phyloP scores from a whole-genome alignment of 805 yeast species.

The Candida schatavii region DNA sequence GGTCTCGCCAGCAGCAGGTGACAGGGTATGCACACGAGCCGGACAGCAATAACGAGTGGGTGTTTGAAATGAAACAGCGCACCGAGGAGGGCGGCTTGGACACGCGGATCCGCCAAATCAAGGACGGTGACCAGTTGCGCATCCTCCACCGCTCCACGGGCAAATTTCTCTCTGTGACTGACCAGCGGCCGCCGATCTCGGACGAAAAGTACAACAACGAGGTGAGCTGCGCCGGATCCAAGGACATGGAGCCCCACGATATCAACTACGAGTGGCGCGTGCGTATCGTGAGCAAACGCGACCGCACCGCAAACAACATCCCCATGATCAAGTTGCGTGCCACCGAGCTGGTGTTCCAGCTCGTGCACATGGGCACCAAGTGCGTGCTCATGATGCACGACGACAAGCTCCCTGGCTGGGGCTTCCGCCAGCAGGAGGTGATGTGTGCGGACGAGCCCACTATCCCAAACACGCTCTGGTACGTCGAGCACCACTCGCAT shows the following conservation, averaged over 20 bases:
- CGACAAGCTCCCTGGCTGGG: conserved; percentile 80
- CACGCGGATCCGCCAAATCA: conserved; percentile 31
- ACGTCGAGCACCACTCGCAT: conserved; percentile 62
- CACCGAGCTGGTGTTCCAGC: conserved; percentile 65
- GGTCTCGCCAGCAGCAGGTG: conserved; percentile 76
- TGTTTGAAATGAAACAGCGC: conserved; percentile 47
- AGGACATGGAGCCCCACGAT: conserved; percentile 56
- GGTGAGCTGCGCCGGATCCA: conserved; percentile 69
- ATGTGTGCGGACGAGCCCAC: conserved; percentile 78
- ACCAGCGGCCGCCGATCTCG: conserved; percentile 79
- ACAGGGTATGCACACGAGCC: conserved; percentile 62
- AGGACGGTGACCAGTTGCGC: conserved; percentile 56
- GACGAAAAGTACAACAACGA: conserved; percentile 89
- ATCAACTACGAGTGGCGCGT: conserved; percentile 69
- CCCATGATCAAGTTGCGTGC: conserved; percentile 45
- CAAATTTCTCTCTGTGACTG: conserved; percentile 66
- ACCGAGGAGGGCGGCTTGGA: conserved; percentile 39
- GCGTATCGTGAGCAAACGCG: conserved; percentile 37
- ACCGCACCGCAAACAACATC: conserved; percentile 31
- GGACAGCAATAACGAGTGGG: conserved; percentile 71
- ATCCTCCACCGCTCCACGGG: conserved; percentile 71
- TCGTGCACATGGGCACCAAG: conserved; percentile 61
- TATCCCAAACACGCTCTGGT: conserved; percentile 67
- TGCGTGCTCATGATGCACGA: conserved; percentile 78
- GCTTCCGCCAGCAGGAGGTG: conserved; percentile 81